Evolutionary conservation across 257 asterid species (phyloP).

Genomic region (Nicotiana tomentosiformis): DNA sequence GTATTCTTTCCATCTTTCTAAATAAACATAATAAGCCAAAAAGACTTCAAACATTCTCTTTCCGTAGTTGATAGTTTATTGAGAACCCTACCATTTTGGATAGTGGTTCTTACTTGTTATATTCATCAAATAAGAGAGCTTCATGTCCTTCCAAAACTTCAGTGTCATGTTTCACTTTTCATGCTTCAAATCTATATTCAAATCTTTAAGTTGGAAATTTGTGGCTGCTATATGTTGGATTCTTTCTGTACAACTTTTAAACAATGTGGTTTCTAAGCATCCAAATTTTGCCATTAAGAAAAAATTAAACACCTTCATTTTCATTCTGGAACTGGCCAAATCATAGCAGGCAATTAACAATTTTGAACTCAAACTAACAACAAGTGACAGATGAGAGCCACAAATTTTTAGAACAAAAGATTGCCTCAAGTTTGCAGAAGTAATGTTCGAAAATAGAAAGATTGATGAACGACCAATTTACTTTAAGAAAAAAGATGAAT

Average conservation of each 20-base stretch:
- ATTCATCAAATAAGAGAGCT: background rate
- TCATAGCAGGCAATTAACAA: background rate
- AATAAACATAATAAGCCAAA: background rate
- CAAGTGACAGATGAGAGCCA: background rate
- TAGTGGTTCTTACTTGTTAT: background rate
- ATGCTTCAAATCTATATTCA: background rate
- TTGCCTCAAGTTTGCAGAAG: background rate
- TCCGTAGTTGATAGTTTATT: background rate
- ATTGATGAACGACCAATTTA: background rate
- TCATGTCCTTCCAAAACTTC: background rate
- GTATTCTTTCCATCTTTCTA: background rate
- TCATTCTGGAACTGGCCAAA: background rate
- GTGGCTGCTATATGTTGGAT: background rate
- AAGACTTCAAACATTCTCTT: background rate
- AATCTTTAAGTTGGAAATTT: slow-evolving; percentile 1
- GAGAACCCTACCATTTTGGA: background rate
- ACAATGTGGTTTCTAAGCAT: background rate
- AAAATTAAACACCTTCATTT: background rate
- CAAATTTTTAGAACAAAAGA: background rate
- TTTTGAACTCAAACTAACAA: background rate
- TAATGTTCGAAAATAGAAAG: background rate
- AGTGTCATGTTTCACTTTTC: background rate
- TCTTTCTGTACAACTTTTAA: background rate
- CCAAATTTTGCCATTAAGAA: background rate
- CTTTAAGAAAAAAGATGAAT: background rate